A percentile compares a stretch with the other conserved stretches of the same genome.
Evolutionary conservation across 192 early-diverging fungal species (phyloP).

Genomic region (Rhizoclosmatium sp.): DNA sequence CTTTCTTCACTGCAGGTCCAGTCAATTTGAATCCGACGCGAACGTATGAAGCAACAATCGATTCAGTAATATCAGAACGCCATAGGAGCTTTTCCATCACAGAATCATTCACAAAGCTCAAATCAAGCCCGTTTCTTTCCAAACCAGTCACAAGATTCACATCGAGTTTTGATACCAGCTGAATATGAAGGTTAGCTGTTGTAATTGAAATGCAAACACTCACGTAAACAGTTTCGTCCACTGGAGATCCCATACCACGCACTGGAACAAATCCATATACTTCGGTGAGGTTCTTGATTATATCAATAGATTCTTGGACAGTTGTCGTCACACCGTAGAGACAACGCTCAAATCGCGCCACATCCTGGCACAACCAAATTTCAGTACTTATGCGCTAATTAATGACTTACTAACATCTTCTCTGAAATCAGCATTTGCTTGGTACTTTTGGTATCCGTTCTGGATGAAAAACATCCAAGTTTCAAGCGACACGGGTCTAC

Average conservation of each 20-base stretch:
- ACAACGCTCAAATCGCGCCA: constrained; percentile 49
- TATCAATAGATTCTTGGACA: constrained; percentile 27
- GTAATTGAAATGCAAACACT: not conserved
- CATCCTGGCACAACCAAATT: constrained; percentile 43
- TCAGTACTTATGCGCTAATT: not conserved
- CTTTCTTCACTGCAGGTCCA: constrained; percentile 49
- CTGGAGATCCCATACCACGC: constrained; percentile 43
- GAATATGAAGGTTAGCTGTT: not conserved
- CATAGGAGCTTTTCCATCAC: constrained; percentile 57
- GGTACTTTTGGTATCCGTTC: constrained; percentile 43
- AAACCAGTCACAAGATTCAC: constrained; percentile 41
- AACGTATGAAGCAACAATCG: constrained; percentile 41
- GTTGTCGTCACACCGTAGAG: constrained; percentile 36
- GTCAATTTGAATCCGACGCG: constrained; percentile 49
- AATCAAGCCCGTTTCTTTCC: constrained; percentile 47
- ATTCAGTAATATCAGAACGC: constrained; percentile 48
- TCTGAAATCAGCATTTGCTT: constrained; percentile 47
- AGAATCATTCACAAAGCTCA: constrained; percentile 49
- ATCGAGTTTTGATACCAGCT: constrained; percentile 50
- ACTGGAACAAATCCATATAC: constrained; percentile 50
- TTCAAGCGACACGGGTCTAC: constrained; percentile 28
- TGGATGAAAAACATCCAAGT: constrained; percentile 50
- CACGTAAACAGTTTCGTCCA: constrained; percentile 55
- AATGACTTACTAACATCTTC: constrained; percentile 45
- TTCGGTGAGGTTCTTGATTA: constrained; percentile 36